Evolutionary conservation across 2,329 filamentous ascomycete genomes (phyloP).

Genomic region (Penicillium expansum): DNA sequence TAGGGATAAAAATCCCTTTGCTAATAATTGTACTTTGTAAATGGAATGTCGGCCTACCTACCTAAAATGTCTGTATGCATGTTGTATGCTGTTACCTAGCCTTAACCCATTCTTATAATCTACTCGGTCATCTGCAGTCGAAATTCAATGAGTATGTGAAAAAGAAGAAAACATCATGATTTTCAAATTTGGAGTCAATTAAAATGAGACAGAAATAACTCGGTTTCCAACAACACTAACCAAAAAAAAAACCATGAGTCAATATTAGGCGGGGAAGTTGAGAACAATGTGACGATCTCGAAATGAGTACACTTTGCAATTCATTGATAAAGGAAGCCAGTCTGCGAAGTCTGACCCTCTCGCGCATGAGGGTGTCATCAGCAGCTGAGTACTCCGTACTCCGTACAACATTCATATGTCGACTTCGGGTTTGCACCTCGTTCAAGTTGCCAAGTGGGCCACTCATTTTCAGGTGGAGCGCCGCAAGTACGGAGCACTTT

Average conservation of each 20-base stretch:
- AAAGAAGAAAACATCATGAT: no score
- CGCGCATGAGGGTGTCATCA: slow-evolving; percentile 21
- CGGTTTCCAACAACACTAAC: neutral
- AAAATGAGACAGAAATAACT: neutral
- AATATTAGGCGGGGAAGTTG: no score
- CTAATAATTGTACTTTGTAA: no score
- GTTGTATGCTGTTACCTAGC: no score
- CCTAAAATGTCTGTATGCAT: no score
- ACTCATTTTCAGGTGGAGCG: neutral
- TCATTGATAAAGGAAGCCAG: slow-evolving; percentile 16
- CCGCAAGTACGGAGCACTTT: no score
- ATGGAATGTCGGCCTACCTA: no score
- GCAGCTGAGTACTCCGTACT: no score
- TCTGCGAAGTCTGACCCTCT: slow-evolving; percentile 18
- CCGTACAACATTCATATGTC: slow-evolving; percentile 12
- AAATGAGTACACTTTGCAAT: slow-evolving; percentile 13
- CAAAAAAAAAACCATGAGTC: neutral
- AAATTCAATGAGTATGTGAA: no score
- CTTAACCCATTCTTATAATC: no score
- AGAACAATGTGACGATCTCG: neutral
- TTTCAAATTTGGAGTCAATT: neutral
- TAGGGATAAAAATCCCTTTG: neutral
- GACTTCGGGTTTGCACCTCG: neutral
- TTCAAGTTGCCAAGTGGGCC: slow-evolving; percentile 3
- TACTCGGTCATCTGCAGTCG: no score